Percentiles rank a stretch among this genome's conserved stretches.
phyloP scores from a whole-genome alignment of 805 yeast genomes.

The Wickerhamomyces kurtzmanii region DNA sequence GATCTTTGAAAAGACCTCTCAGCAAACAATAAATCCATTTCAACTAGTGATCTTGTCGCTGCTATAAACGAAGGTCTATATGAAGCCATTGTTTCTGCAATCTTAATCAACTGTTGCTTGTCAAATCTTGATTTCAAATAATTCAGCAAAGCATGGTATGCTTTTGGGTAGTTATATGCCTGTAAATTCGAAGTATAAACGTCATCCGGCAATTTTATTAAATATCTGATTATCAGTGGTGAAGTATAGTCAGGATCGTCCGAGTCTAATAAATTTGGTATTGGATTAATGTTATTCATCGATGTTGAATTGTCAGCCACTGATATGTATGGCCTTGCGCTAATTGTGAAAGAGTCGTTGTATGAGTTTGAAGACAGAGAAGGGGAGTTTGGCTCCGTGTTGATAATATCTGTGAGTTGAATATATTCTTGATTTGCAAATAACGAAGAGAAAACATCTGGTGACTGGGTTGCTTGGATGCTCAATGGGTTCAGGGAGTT shows the following conservation, averaged over 20 bases:
- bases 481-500: background rate
- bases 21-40: conserved; percentile 57
- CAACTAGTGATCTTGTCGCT: conserved; percentile 63
- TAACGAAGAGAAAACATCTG: conserved; percentile 18
- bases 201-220: conserved; percentile 60
- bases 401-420: conserved; percentile 28
- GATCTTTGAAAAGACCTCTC: conserved; percentile 50
- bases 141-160: conserved; percentile 75
- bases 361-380: no score
- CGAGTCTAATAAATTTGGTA: conserved; percentile 2
- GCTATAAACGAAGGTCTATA: conserved; percentile 73
- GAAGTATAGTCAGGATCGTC: conserved; percentile 36
- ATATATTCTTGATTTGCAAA: conserved; percentile 32
- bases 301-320: conserved; percentile 14
- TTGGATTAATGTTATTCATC: conserved; percentile 3
- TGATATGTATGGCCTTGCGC: conserved; percentile 18
- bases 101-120: conserved; percentile 56
- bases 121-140: conserved; percentile 68
- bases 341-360: no score
- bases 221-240: conserved; percentile 47
- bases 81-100: conserved; percentile 32
- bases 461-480: conserved; percentile 5
- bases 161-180: conserved; percentile 92
- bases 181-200: conserved; percentile 69
- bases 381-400: conserved; percentile 24